Conservation (phyloP, 768 basidiomycete species). For the Suillus placidus region DNA sequence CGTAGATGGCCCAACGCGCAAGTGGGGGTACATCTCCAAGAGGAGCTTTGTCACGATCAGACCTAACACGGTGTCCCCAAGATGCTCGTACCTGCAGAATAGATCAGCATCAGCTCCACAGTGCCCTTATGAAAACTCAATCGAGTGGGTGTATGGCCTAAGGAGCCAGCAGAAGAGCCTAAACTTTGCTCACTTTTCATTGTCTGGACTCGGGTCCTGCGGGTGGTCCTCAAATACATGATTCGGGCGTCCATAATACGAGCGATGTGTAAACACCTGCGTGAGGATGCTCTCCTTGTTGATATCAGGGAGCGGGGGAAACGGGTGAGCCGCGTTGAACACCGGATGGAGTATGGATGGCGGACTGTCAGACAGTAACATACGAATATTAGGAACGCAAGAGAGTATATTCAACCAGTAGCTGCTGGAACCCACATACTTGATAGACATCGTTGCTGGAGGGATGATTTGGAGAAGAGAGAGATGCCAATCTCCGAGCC, state of each 20-base stretch:
- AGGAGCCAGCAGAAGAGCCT: background rate
- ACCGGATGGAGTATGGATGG: slow-evolving; percentile 27
- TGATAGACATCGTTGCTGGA: background rate
- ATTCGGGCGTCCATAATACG: slow-evolving; percentile 66
- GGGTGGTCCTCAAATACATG: slow-evolving; percentile 77
- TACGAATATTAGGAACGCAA: slow-evolving; percentile 7
- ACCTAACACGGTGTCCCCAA: slow-evolving; percentile 75
- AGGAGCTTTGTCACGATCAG: slow-evolving; percentile 68
- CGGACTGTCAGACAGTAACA: slow-evolving; percentile 13
- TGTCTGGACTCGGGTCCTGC: slow-evolving; percentile 76
- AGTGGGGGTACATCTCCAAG: slow-evolving; percentile 61
- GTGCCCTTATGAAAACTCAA: background rate
- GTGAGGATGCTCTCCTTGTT: slow-evolving; percentile 43
- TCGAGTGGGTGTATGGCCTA: background rate
- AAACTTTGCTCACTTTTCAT: slow-evolving; percentile 62
- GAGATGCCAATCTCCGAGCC: background rate
- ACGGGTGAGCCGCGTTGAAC: slow-evolving; percentile 31
- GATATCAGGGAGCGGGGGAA: slow-evolving; percentile 66
- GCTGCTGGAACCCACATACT: slow-evolving; percentile 6
- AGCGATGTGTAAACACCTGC: slow-evolving; percentile 78
- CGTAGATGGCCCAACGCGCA: slow-evolving; percentile 79
- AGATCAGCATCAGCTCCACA: background rate
- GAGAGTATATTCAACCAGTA: slow-evolving; percentile 12
- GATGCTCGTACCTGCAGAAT: slow-evolving; percentile 63
- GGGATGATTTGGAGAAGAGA: background rate